These are phyloP conservation scores for Colletotrichum eleusines DNA, from an alignment of 2,329 filamentous ascomycete species.

Conservation along the genomic window DNA sequence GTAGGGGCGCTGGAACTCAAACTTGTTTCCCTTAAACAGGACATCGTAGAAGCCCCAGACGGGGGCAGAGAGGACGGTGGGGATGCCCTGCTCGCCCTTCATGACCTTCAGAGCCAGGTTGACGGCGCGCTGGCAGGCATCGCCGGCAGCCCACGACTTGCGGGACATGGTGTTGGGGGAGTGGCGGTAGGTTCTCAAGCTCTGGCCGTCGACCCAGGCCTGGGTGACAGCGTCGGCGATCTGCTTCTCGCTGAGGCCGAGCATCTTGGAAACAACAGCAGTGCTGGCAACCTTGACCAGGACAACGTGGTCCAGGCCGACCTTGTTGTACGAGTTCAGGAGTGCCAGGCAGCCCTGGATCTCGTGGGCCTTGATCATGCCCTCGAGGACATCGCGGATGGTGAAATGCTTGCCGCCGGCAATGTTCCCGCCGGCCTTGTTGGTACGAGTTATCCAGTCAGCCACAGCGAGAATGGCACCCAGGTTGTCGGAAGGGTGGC, in stretches of 20 bases:
- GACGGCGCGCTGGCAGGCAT: conserved; percentile 95
- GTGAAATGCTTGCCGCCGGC: conserved; percentile 91
- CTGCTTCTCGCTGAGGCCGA: conserved; percentile 89
- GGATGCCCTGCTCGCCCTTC: conserved; percentile 90
- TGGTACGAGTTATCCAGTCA: conserved; percentile 96
- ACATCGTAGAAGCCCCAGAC: conserved; percentile 99
- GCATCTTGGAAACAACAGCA: conserved; percentile 94
- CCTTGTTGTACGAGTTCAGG: conserved; percentile 99
- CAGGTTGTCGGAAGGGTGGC: conserved; percentile 97
- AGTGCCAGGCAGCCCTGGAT: conserved; percentile 97
- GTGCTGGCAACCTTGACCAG: conserved; percentile 97
- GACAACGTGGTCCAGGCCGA: conserved; percentile 96
- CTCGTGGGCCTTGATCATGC: conserved; percentile 99
- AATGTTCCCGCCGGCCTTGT: conserved; percentile 80
- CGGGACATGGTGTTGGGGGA: conserved; percentile 99
- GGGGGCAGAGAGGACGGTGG: conserved; percentile 91
- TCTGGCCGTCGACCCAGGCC: conserved; percentile 97
- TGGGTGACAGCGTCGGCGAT: conserved; percentile 96
- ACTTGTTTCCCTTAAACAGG: conserved; percentile 94
- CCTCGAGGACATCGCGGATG: conserved; percentile 91
- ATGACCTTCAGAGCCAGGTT: conserved; percentile 91
- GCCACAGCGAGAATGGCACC: conserved; percentile 96
- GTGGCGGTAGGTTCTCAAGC: conserved; percentile 96
- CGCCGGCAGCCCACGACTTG: conserved; percentile 98
- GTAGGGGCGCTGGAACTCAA: conserved; percentile 95